Evolutionary conservation across 805 yeast genomes (phyloP).

Genomic region (Grigorovia humatica): DNA sequence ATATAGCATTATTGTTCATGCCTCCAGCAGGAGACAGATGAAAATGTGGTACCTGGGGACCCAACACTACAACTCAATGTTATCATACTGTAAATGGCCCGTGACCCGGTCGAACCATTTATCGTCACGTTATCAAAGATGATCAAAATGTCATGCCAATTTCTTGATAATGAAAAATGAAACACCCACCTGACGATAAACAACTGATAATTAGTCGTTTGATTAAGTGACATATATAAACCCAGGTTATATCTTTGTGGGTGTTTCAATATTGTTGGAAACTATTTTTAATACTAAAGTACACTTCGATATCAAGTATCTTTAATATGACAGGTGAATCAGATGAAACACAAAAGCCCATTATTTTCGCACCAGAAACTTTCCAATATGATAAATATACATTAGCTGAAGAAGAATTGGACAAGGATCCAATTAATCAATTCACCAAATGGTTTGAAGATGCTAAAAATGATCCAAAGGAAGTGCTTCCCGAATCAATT

Average conservation of each 20-base stretch:
- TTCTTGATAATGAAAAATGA: not conserved
- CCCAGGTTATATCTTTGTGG: too few relatives aligned
- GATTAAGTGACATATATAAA: not conserved
- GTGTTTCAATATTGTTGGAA: too few relatives aligned
- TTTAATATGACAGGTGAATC: conserved; percentile 12
- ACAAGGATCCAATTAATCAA: conserved; percentile 57
- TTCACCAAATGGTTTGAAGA: conserved; percentile 80
- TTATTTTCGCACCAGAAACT: conserved; percentile 70
- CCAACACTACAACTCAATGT: not conserved
- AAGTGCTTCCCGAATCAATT: conserved; percentile 70
- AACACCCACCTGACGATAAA: too few relatives aligned
- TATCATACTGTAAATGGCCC: not conserved
- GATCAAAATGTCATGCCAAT: not conserved
- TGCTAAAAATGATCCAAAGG: conserved; percentile 44
- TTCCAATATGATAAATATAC: conserved; percentile 72
- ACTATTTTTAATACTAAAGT: too few relatives aligned
- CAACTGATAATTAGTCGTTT: not conserved
- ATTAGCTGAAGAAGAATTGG: conserved; percentile 44
- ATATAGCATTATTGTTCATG: not conserved
- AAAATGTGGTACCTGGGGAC: not conserved
- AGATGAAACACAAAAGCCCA: conserved; percentile 23
- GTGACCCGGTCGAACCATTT: not conserved
- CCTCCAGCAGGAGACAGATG: not conserved
- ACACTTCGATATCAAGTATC: not conserved
- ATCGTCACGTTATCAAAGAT: not conserved